Evolutionary conservation across 805 yeast species (phyloP).

Genomic region (Kregervanrija pseudodelftensis): DNA sequence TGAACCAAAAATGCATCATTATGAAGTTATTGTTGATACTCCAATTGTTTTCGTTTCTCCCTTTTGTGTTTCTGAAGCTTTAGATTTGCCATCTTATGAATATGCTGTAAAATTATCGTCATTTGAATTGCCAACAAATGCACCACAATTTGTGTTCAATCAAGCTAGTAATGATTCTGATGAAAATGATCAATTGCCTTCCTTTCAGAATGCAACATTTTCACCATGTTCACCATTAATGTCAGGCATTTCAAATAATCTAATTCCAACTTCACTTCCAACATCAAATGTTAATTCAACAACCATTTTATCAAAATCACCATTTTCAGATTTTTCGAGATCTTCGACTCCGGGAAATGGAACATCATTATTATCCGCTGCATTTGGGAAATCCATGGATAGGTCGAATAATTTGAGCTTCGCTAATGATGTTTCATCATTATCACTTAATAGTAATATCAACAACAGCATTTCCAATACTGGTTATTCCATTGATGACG

Average conservation of each 20-base stretch:
- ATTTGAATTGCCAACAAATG: slow-evolving; percentile 9
- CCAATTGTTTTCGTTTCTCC: slow-evolving; percentile 54
- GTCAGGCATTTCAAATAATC: slow-evolving; percentile 31
- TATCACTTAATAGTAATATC: background rate
- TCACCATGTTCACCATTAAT: slow-evolving; percentile 40
- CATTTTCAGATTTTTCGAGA: slow-evolving; percentile 27
- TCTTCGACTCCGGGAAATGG: slow-evolving; percentile 11
- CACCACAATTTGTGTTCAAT: slow-evolving; percentile 9
- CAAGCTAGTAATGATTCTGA: slow-evolving; percentile 7
- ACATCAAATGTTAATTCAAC: slow-evolving; percentile 23
- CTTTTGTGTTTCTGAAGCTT: slow-evolving; percentile 24
- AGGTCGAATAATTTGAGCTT: slow-evolving; percentile 3
- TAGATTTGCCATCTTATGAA: slow-evolving; percentile 35
- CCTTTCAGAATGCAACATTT: slow-evolving; percentile 59
- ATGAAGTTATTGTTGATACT: slow-evolving; percentile 74
- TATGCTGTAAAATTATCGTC: slow-evolving; percentile 20
- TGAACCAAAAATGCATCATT: slow-evolving; percentile 53
- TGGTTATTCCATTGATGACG: slow-evolving; percentile 4
- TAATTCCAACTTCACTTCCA: slow-evolving; percentile 13
- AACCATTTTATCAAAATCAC: slow-evolving; percentile 30
- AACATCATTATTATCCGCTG: slow-evolving; percentile 5
- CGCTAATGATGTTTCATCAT: background rate
- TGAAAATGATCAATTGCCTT: slow-evolving; percentile 35
- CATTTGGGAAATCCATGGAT: slow-evolving; percentile 6
- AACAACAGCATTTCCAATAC: background rate